These are phyloP conservation scores for Fonsecaea pedrosoi DNA, from an alignment of 2,329 filamentous ascomycete species.

Conservation along the genomic window DNA sequence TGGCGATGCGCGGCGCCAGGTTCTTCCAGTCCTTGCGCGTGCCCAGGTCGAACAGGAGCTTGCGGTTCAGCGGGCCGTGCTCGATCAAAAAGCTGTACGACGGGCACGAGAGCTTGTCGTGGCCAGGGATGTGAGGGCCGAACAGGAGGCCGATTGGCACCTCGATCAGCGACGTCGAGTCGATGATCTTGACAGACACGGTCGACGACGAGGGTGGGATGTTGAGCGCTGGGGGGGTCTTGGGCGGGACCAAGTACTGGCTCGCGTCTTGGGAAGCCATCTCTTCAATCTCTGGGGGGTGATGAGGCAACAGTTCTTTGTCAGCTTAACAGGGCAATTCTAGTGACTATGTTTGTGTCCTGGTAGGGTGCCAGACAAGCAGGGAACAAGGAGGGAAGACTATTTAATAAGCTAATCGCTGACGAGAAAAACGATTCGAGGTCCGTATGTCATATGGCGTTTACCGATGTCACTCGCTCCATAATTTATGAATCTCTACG, in stretches of 20 bases:
- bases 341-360: too few relatives aligned
- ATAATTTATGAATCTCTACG: too few relatives aligned
- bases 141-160: slow-evolving; percentile 41
- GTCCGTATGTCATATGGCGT: too few relatives aligned
- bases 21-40: slow-evolving; percentile 40
- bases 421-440: too few relatives aligned
- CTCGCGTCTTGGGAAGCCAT: neutral
- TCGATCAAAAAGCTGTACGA: slow-evolving; percentile 38
- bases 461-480: too few relatives aligned
- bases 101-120: slow-evolving; percentile 37
- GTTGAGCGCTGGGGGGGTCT: neutral
- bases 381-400: too few relatives aligned
- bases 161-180: slow-evolving; percentile 1
- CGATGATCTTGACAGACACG: slow-evolving; percentile 8
- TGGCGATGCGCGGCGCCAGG: slow-evolving; percentile 21
- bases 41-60: slow-evolving; percentile 39
- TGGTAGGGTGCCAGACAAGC: too few relatives aligned
- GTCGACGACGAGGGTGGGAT: neutral
- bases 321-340: too few relatives aligned
- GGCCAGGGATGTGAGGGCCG: slow-evolving; percentile 43
- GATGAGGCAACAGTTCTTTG: too few relatives aligned
- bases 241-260: neutral
- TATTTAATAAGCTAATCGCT: too few relatives aligned
- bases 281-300: neutral
- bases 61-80: slow-evolving; percentile 19